A percentile compares a stretch with the other conserved stretches of the same genome.
These are phyloP conservation scores for Malus domestica DNA, from an alignment of 306 rosid species.

Conservation along the genomic window ASM211411v1 NC_041792.1:9840501-9841000, in stretches of 20 bases:
- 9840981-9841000: conserved; percentile 45
- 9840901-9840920: not conserved
- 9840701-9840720: accelerated
- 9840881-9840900: conserved; percentile 17
- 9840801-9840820: too few relatives aligned
- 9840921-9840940: conserved; percentile 40
- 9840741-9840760: too few relatives aligned
- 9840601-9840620: too few relatives aligned
- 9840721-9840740: accelerated
- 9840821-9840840: too few relatives aligned
- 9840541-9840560: accelerated
- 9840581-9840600: accelerated
- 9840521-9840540: accelerated
- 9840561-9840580: accelerated
- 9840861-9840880: conserved; percentile 18
- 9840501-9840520: too few relatives aligned
- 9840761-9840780: not conserved
- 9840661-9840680: too few relatives aligned
- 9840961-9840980: conserved; percentile 63
- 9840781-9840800: too few relatives aligned
- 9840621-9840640: too few relatives aligned
- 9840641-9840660: accelerated
- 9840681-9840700: too few relatives aligned
- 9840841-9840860: too few relatives aligned
- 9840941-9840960: conserved; percentile 62